Percentiles rank a stretch among this genome's conserved stretches.
phyloP scores from a whole-genome alignment of 2,329 filamentous ascomycete genomes.

The Nigrospora sphaerica region DNA sequence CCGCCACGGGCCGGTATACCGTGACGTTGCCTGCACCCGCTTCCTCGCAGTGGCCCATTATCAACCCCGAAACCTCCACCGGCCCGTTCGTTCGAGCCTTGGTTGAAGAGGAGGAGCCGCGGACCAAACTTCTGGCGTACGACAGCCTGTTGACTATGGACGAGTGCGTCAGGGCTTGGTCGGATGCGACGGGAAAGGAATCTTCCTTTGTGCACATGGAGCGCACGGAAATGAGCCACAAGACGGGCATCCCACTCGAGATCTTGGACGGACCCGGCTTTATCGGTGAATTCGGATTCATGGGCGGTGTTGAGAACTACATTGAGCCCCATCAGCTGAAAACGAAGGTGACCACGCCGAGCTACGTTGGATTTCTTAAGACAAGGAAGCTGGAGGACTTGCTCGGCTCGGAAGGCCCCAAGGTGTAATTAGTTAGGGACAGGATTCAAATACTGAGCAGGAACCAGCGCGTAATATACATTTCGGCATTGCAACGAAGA shows the following conservation, averaged over 20 bases:
- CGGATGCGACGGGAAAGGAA: slow-evolving; percentile 25
- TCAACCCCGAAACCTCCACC: slow-evolving; percentile 28
- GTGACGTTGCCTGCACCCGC: slow-evolving; percentile 20
- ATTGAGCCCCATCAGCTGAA: slow-evolving; percentile 32
- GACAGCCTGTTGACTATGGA: slow-evolving; percentile 27
- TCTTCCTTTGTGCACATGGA: slow-evolving; percentile 21
- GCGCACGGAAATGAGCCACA: slow-evolving; percentile 24
- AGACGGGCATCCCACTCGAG: slow-evolving; percentile 26
- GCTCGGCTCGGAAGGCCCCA: too few species aligned
- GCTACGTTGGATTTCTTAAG: slow-evolving; percentile 22
- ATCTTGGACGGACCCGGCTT: slow-evolving; percentile 26
- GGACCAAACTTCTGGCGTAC: slow-evolving; percentile 36
- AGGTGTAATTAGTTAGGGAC: too few species aligned
- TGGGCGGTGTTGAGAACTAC: slow-evolving; percentile 26
- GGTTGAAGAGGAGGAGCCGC: slow-evolving; percentile 28
- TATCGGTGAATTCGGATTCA: slow-evolving; percentile 32
- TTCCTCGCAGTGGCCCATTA: slow-evolving; percentile 26
- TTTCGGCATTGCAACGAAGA: too few species aligned
- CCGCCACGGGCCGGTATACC: slow-evolving; percentile 18
- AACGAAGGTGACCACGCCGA: slow-evolving; percentile 17
- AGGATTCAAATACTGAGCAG: too few species aligned
- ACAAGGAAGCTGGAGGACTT: too few species aligned
- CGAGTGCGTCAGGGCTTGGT: slow-evolving; percentile 27
- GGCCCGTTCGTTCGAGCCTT: slow-evolving; percentile 37
- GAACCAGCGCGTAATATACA: too few species aligned